Base-by-base conservation (phyloP, 1,284 basidiomycete genomes). In the Athelia sp. region DNA sequence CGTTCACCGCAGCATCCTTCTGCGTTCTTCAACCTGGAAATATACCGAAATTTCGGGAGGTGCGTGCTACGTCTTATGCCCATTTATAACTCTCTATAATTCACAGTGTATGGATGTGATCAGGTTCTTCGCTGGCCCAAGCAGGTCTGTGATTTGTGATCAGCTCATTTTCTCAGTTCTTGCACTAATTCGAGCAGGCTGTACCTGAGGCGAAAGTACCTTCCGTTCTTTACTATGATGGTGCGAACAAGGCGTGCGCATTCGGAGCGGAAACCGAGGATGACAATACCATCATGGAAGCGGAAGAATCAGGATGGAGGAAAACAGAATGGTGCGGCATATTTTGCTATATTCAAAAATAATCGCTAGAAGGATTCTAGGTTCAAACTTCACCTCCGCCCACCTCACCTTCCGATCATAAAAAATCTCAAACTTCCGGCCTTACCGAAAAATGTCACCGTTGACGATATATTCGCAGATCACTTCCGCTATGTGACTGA, bases 331-430 rank as follows among this genome's bases (percentile, higher is more conserved):
- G 50, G 50, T 50, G 15, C 9, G 45, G 15, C 18, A 18, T 22
- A 13, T 42, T 15, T 36, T 14, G 4, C 13, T 45, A 15, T 17
- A 3, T 18, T 21, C 4, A 11, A 32, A 24, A 19, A 11, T 35
- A 34, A 9, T 15, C n/a, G 15, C 17, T 46, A 4, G 32, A 9
- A 19, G 45, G 22, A 35, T 11, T 24, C 17, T 29, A 63, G 61
- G 61, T 63, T 56, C 54, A 63, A 63, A 49, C 52, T 63, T 0
- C 48, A 32, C 3, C 51, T 63, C 2, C 53, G 56, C 11, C 61
- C 61, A 1, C 40, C 47, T 2, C 57, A 62, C 42, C 49, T 59
- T 0, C 46, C 53, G 15, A 43, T 35, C 6, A 35, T 53, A 11
- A 40, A 45, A 22, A 21, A 48, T 26, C 19, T 51, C 3, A 13